Evolutionary conservation across 2,329 filamentous ascomycete species (phyloP).

Genomic region (Mollisia scopiformis): DNA sequence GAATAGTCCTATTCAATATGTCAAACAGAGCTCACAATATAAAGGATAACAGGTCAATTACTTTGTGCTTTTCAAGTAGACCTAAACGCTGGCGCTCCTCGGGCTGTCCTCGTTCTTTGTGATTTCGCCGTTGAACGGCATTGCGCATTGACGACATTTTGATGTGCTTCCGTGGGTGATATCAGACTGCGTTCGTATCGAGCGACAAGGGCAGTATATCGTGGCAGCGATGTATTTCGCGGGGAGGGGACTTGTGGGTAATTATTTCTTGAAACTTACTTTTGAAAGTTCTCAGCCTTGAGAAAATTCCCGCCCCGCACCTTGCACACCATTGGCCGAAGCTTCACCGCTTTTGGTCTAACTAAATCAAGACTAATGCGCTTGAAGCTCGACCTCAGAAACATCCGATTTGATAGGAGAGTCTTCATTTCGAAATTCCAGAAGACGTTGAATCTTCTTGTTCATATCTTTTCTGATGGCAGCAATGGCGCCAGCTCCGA

Average conservation of each 20-base stretch:
- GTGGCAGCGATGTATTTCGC: background rate
- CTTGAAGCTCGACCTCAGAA: slow-evolving; percentile 5
- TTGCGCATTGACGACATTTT: slow-evolving; percentile 64
- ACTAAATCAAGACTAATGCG: background rate
- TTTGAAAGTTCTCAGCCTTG: slow-evolving; percentile 19
- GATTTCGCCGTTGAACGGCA: slow-evolving; percentile 77
- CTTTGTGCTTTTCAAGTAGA: slow-evolving; percentile 94
- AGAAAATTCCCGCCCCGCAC: slow-evolving; percentile 3
- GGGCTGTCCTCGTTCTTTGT: slow-evolving; percentile 89
- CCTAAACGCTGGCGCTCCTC: slow-evolving; percentile 83
- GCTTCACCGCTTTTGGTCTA: background rate
- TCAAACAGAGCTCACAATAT: background rate
- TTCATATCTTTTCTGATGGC: slow-evolving; percentile 24
- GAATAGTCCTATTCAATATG: slow-evolving; percentile 57
- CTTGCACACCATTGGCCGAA: too few relatives aligned
- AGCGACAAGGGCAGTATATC: background rate
- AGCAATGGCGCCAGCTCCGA: slow-evolving; percentile 33
- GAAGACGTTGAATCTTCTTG: background rate
- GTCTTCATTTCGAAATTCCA: background rate
- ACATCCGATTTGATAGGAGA: slow-evolving; percentile 12
- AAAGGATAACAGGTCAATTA: slow-evolving; percentile 36
- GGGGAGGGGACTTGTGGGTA: background rate
- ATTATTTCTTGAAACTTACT: slow-evolving; percentile 2
- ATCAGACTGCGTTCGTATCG: background rate
- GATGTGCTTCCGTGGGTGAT: background rate